Evolutionary conservation across 2,329 filamentous ascomycete species (phyloP), one percentile per base, ranked within the genome.

Genomic region (Dryadomyces sulphureus): DNA sequence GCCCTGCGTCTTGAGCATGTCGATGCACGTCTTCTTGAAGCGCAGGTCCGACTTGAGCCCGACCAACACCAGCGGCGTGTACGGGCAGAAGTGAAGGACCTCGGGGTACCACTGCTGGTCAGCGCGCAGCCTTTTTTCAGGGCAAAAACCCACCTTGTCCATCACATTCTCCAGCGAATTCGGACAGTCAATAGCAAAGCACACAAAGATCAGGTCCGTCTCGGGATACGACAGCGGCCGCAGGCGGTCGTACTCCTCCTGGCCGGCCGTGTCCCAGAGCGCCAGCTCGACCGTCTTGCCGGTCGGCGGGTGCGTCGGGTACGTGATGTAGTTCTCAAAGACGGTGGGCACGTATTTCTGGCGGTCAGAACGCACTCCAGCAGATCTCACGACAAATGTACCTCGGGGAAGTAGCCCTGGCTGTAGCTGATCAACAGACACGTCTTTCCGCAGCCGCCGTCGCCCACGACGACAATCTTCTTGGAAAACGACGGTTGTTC

Each of bases 331-430:
- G 71, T 98, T 98, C 62, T 98, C 92, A 63, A 98, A 98, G 45
- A 98, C 92, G 2, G 92, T 98, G 4, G 92, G 92, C 36, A 98
- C 92, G 59, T 98, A 98, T 96, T 95, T 96, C 92, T 98, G 58
- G 41, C 9, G 20, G 21, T 36, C 25, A 35, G 45, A 12, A 25
- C 14, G 30, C 27, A 5, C 25, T 27, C 38, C 36, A 35, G 34
- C 27, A 38, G 39, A 11, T 35, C 20, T 21, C 36, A 22, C 24
- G 1, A 16, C 7, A 19, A 22, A 20, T 43, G 8, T 70, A 95
- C 92, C 84, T 98, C 90, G 66, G 92, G 92, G 62, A 98, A 98
- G 65, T 94, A 94, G 49, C 92, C 92, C 68, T 96, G 89, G 59
- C 88, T 94, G 70, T 96, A 98, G 67, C 89, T 95, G 66, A 98